A percentile compares a stretch with the other conserved stretches of the same genome.
phyloP scores from a whole-genome alignment of 2,329 filamentous ascomycete genomes.

The Ceratocystis cubensis region DNA sequence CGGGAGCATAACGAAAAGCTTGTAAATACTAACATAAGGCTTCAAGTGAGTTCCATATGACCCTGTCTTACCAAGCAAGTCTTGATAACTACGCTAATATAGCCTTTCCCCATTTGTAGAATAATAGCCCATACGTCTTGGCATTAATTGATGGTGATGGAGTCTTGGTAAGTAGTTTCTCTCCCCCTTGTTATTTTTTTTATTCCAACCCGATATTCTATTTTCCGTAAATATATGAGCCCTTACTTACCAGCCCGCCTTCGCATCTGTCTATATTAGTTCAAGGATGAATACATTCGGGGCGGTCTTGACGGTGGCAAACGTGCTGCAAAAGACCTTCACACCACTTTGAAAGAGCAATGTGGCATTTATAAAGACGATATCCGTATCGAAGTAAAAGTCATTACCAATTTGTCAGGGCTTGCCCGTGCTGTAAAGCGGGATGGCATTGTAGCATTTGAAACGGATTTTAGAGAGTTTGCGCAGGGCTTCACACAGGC shows the following conservation, averaged over 20 bases:
- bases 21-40: neutral
- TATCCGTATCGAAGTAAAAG: conserved; percentile 43
- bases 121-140: conserved; percentile 44
- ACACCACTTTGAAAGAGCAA: conserved; percentile 36
- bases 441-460: conserved; percentile 35
- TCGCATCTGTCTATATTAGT: conserved; percentile 32
- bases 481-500: conserved; percentile 47
- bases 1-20: neutral
- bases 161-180: conserved; percentile 36
- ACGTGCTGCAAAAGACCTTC: conserved; percentile 39
- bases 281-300: conserved; percentile 42
- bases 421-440: conserved; percentile 39
- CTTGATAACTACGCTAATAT: neutral
- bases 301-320: conserved; percentile 45
- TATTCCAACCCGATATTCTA: no score
- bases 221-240: no score
- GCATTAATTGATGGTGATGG: conserved; percentile 52
- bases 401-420: conserved; percentile 42
- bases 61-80: neutral
- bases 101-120: conserved; percentile 28
- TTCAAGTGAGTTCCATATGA: neutral
- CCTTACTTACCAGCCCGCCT: no score
- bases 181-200: neutral
- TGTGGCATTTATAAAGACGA: conserved; percentile 35
- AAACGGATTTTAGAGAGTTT: conserved; percentile 43